Base-by-base conservation (phyloP, 2,329 filamentous ascomycete genomes). In the Aspergillus felis region DNA sequence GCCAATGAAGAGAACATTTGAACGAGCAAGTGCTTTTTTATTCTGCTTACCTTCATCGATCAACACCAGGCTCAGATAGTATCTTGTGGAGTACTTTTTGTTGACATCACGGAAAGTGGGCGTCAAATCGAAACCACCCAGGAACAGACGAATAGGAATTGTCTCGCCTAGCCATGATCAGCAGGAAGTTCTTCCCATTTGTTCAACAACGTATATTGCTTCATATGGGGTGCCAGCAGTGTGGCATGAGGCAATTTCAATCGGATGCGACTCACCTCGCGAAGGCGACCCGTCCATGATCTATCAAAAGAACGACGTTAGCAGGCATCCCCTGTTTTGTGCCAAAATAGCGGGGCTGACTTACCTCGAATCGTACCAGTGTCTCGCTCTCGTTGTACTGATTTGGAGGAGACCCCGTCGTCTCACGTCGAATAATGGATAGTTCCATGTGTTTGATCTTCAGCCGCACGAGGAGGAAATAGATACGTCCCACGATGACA, bases 401-500 rank as follows among this genome's bases (percentile, higher is more conserved):
- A 74, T 99, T 99, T 6, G 94, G 94, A 24, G 94, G 91, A 4
- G 92, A 91, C 55, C 95, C 94, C 0, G 94, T 99, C 2, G 94
- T 99, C 79, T 99, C 94, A 67, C 95, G 83, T 65, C 95, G 85
- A 74, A 99, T 99, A 69, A 99, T 99, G 65, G 91, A 96, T 61
- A 99, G 80, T 79, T 99, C 94, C 94, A 99, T 99, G 77, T 99
- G 94, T 79, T 97, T 97, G 76, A 99, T 99, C 86, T 99, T 99
- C 74, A 99, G 82, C 69, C 94, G 87, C 61, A 99, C 94, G 51
- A 99, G 84, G 65, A 99, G 79, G 79, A 99, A 99, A 80, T 99
- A 99, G 81, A 99, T 99, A 66, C 95, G 85, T 57, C 94, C 94
- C 56, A 99, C 94, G 66, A 99, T 99, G 63, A 99, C 94, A 75